phyloP scores from a whole-genome alignment of 1,284 basidiomycete species.

The Rhodotorula sp. region DNA sequence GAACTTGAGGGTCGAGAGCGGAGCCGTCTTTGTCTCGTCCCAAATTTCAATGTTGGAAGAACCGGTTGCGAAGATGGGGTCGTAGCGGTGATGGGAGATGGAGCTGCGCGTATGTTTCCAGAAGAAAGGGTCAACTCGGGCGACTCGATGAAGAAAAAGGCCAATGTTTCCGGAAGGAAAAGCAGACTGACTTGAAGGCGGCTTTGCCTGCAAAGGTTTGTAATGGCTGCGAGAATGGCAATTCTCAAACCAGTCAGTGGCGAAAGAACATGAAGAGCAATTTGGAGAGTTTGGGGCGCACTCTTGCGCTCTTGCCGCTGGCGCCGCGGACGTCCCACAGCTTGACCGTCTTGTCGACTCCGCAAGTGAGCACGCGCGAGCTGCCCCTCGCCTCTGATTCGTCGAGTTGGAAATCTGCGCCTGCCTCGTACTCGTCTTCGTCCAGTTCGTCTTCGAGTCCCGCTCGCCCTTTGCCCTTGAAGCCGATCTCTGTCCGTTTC shows the following conservation, averaged over 20 bases:
- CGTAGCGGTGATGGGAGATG: slow-evolving; percentile 87
- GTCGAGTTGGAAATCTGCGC: slow-evolving; percentile 8
- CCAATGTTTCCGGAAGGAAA: neutral
- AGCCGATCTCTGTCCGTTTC: slow-evolving; percentile 33
- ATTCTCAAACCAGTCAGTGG: slow-evolving; percentile 32
- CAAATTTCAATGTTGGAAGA: slow-evolving; percentile 92
- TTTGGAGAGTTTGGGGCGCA: neutral
- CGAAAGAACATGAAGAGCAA: neutral
- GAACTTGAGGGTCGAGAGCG: slow-evolving; percentile 61
- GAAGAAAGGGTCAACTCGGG: slow-evolving; percentile 16
- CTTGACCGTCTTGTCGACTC: slow-evolving; percentile 86
- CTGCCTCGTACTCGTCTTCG: slow-evolving; percentile 35
- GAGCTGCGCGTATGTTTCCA: slow-evolving; percentile 56
- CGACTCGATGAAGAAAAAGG: neutral
- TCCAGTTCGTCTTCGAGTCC: slow-evolving; percentile 31
- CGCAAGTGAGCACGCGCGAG: slow-evolving; percentile 78
- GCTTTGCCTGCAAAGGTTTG: slow-evolving; percentile 76
- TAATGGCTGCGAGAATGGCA: slow-evolving; percentile 56
- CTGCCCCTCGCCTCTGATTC: slow-evolving; percentile 50
- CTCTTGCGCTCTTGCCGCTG: slow-evolving; percentile 44
- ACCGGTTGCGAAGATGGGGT: slow-evolving; percentile 87
- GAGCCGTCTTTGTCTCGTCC: slow-evolving; percentile 84
- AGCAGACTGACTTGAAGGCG: slow-evolving; percentile 70
- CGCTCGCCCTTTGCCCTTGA: slow-evolving; percentile 37
- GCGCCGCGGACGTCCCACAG: slow-evolving; percentile 67